These are phyloP conservation scores for Kwoniella newhampshirensis DNA, from an alignment of 768 basidiomycete genomes.

Conservation along the genomic window DNA sequence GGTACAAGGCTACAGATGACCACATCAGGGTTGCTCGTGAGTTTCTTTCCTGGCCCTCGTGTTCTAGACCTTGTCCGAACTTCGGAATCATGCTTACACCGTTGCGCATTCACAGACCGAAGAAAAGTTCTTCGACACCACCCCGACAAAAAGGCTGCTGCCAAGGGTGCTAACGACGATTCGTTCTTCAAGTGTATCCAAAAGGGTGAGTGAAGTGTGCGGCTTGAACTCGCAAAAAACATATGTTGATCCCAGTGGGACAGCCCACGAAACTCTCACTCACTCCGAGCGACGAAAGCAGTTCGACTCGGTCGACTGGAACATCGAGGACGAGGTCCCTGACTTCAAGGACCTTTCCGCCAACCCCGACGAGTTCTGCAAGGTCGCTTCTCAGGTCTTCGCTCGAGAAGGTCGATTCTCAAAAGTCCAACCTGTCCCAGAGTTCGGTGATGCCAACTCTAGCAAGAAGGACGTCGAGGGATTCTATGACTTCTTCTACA, in stretches of 20 bases:
- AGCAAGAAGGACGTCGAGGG: constrained; percentile 78
- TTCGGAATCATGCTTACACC: too few relatives aligned
- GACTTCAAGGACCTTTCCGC: constrained; percentile 39
- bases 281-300: constrained; percentile 84
- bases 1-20: constrained; percentile 79
- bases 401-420: constrained; percentile 92
- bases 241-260: too few relatives aligned
- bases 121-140: constrained; percentile 99
- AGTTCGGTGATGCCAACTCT: constrained; percentile 69
- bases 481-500: constrained; percentile 99
- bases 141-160: constrained; percentile 83
- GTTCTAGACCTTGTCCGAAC: too few relatives aligned
- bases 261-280: constrained; percentile 86
- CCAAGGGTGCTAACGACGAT: constrained; percentile 74
- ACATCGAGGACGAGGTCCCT: constrained; percentile 72
- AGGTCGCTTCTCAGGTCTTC: constrained; percentile 74
- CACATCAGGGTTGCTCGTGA: constrained; percentile 96
- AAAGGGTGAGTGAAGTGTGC: constrained; percentile 69
- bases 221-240: too few relatives aligned
- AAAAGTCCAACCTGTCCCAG: constrained; percentile 74
- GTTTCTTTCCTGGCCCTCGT: too few relatives aligned
- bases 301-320: constrained; percentile 94
- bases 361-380: constrained; percentile 67
- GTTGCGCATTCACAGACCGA: constrained; percentile 71
- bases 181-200: constrained; percentile 99